phyloP scores from a whole-genome alignment of 2,329 filamentous ascomycete genomes.

The Colletotrichum sp. region DNA sequence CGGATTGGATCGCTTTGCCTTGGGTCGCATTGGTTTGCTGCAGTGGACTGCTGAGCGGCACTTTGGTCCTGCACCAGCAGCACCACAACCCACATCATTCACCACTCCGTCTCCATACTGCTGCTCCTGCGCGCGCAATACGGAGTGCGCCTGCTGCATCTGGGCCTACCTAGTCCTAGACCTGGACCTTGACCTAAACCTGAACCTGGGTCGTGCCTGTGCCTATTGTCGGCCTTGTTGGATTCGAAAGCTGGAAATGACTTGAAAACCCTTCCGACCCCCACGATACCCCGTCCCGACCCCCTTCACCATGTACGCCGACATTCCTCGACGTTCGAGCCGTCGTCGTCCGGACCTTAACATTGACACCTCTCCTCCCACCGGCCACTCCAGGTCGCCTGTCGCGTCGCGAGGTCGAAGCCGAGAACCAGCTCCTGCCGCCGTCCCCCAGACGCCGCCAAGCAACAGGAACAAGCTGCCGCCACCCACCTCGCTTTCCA shows the following conservation, averaged over 20 bases:
- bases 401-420: conserved; percentile 6
- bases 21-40: not conserved
- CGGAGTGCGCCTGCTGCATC: not conserved
- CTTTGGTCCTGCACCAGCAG: not conserved
- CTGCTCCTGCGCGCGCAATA: not conserved
- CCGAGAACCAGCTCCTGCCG: not conserved
- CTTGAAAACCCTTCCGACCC: conserved; percentile 18
- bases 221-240: not conserved
- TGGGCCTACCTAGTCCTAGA: not conserved
- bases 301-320: conserved; percentile 18
- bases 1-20: not conserved
- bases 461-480: conserved; percentile 14
- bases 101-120: not conserved
- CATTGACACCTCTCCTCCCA: conserved; percentile 21
- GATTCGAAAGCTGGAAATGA: conserved; percentile 15
- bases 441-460: conserved; percentile 16
- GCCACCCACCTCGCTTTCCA: not conserved
- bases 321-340: conserved; percentile 14
- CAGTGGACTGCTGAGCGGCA: not conserved
- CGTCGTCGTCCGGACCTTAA: conserved; percentile 25
- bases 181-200: not conserved
- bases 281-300: conserved; percentile 4
- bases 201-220: not conserved
- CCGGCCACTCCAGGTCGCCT: not conserved
- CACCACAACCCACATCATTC: not conserved